Percentiles rank a stretch among this genome's conserved stretches.
These are phyloP conservation scores for Pleurotus salmoneostramineus DNA, from an alignment of 768 basidiomycete species.

Conservation along the genomic window DNA sequence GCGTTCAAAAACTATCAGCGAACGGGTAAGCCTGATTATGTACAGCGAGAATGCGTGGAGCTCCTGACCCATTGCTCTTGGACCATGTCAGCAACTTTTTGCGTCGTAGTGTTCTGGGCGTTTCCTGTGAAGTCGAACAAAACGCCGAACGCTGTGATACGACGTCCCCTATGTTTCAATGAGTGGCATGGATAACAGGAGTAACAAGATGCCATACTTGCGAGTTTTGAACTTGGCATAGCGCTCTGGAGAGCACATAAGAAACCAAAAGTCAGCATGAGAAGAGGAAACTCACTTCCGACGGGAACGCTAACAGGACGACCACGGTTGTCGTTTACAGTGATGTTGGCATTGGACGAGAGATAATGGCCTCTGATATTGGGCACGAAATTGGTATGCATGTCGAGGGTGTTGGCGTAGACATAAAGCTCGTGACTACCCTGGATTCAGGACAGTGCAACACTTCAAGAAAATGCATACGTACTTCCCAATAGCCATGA, in stretches of 20 bases:
- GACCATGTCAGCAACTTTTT: conserved; percentile 68
- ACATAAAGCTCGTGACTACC: conserved; percentile 75
- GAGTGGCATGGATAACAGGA: no score
- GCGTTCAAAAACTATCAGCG: conserved; percentile 62
- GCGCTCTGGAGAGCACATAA: conserved; percentile 33
- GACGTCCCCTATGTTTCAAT: conserved; percentile 56
- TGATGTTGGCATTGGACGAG: conserved; percentile 84
- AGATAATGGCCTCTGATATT: conserved; percentile 70
- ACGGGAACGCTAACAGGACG: conserved; percentile 29
- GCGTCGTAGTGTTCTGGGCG: conserved; percentile 70
- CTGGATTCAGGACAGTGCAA: no score
- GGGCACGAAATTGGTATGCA: conserved; percentile 64
- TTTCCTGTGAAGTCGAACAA: conserved; percentile 75
- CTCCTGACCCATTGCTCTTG: conserved; percentile 66
- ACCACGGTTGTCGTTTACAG: conserved; percentile 40
- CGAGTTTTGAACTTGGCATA: conserved; percentile 70
- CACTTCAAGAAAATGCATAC: no score
- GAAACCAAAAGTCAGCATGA: background rate
- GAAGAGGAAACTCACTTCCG: conserved; percentile 22
- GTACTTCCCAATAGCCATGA: conserved; percentile 81
- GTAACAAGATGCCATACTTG: conserved; percentile 47
- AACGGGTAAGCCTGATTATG: background rate
- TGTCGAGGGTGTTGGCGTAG: conserved; percentile 62
- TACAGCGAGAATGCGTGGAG: no score
- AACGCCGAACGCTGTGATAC: conserved; percentile 76